Evolutionary conservation across 495 filamentous ascomycete genomes (phyloP), one percentile per base, ranked within the genome.

Genomic region (Hypomontagnella submonticulosa): DNA sequence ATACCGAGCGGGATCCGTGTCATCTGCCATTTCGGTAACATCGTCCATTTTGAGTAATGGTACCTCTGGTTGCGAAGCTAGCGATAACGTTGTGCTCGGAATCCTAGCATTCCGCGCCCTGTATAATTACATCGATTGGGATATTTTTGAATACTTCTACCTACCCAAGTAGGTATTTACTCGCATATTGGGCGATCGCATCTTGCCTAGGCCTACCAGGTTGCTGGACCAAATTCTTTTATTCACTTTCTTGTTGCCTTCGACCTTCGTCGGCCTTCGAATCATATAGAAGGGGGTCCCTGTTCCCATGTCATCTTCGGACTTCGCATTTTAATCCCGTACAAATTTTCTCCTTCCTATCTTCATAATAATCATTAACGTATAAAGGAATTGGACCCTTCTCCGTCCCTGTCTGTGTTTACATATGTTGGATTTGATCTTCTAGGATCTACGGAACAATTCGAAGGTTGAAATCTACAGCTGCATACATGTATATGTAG

Each of bases 11-110:
- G 23, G 23, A 3, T 27, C 23, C 23, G 23, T 27, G 23, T 6
- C 23, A 27, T 27, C 23, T 27, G 23, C 23, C 23, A 27, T 27
- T 6, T 27, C 23, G 23, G 23, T 27, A 27, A 27, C 23, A 27
- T 27, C 23, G 23, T 27, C 23, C 6, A 27, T 6, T 27, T 27
- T 27, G 23, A 27, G 23, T 27, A 27, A 27, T 27, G 23, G 23
- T 27, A 27, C 23, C 23, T 27, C 47, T 27, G 30, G 15, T 50
- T 58, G 41, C 50, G 44, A 60, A 30, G 37, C 37, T 66, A 66
- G 30, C 27, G 57, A 37, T 9, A 32, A 30, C 52, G 58, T 62
- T 55, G 38, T 62, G 60, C 51, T 56, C 60, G 60, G 60, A 13
- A 42, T 63, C 49, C 43, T 50, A 30, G 20, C 1, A 41, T 55